phyloP scores from a whole-genome alignment of 805 yeast species.

The Saccharomycopsis amapae region DNA sequence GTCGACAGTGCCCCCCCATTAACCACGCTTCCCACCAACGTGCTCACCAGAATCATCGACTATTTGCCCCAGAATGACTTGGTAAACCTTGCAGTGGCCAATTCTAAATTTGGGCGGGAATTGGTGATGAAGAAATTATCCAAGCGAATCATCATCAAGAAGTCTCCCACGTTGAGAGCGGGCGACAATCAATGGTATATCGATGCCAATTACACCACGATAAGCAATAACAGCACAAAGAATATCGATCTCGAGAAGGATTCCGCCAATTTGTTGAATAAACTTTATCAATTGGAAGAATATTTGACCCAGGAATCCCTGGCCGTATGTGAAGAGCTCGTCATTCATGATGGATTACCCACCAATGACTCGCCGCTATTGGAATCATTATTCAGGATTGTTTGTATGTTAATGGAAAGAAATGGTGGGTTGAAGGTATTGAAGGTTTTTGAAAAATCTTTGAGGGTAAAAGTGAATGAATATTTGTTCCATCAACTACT shows the following conservation, averaged over 20 bases:
- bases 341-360: constrained; percentile 30
- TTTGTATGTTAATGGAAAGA: constrained; percentile 23
- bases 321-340: constrained; percentile 4
- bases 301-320: not conserved
- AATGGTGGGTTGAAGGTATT: constrained; percentile 16
- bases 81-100: constrained; percentile 29
- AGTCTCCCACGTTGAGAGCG: constrained; percentile 29
- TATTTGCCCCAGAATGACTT: constrained; percentile 37
- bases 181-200: constrained; percentile 25
- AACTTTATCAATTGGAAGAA: not conserved
- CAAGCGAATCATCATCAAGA: constrained; percentile 31
- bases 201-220: constrained; percentile 32
- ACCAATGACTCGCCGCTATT: constrained; percentile 31
- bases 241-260: too few species aligned
- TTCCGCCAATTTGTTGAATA: too few species aligned
- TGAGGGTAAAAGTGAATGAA: constrained; percentile 10
- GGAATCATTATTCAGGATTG: constrained; percentile 29
- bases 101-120: constrained; percentile 28
- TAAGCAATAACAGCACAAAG: constrained; percentile 34
- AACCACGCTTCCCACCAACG: too few species aligned
- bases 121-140: constrained; percentile 33
- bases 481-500: constrained; percentile 8
- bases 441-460: constrained; percentile 15
- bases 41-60: too few species aligned
- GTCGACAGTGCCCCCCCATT: too few species aligned